Evolutionary conservation across 2,329 filamentous ascomycete genomes (phyloP).

Genomic region (Trichoderma sp.): DNA sequence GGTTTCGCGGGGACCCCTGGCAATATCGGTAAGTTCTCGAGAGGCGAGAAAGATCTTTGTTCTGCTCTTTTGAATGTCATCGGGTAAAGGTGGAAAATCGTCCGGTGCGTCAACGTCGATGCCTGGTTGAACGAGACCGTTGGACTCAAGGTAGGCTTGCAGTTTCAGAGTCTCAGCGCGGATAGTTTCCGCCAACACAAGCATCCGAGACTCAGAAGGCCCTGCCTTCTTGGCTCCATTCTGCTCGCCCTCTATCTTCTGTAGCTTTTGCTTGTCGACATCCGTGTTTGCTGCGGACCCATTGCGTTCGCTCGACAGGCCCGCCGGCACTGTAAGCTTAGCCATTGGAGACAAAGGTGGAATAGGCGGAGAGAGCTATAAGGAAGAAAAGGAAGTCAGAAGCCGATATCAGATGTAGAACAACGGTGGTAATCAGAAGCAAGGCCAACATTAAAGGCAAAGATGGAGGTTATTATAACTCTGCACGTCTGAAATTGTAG

Average conservation of each 20-base stretch:
- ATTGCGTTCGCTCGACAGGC: slow-evolving; percentile 37
- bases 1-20: slow-evolving; percentile 54
- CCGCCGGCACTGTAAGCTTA: slow-evolving; percentile 43
- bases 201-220: slow-evolving; percentile 44
- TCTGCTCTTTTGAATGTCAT: slow-evolving; percentile 49
- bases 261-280: slow-evolving; percentile 41
- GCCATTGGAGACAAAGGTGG: slow-evolving; percentile 33
- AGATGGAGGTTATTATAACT: too few species aligned
- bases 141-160: slow-evolving; percentile 50
- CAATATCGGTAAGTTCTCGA: slow-evolving; percentile 51
- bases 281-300: slow-evolving; percentile 31
- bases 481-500: too few species aligned
- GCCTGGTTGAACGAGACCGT: slow-evolving; percentile 46
- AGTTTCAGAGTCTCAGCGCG: slow-evolving; percentile 53
- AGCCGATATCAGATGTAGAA: not conserved
- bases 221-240: slow-evolving; percentile 8
- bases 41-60: slow-evolving; percentile 53
- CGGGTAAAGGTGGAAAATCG: slow-evolving; percentile 53
- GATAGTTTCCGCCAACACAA: slow-evolving; percentile 52
- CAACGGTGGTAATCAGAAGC: too few species aligned
- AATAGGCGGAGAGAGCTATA: not conserved
- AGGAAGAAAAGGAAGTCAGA: not conserved
- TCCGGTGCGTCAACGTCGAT: slow-evolving; percentile 50
- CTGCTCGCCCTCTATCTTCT: not conserved
- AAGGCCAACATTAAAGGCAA: not conserved